Base-by-base conservation (phyloP, 371 early-diverging fungal genomes). In the Mycotypha africana region DNA sequence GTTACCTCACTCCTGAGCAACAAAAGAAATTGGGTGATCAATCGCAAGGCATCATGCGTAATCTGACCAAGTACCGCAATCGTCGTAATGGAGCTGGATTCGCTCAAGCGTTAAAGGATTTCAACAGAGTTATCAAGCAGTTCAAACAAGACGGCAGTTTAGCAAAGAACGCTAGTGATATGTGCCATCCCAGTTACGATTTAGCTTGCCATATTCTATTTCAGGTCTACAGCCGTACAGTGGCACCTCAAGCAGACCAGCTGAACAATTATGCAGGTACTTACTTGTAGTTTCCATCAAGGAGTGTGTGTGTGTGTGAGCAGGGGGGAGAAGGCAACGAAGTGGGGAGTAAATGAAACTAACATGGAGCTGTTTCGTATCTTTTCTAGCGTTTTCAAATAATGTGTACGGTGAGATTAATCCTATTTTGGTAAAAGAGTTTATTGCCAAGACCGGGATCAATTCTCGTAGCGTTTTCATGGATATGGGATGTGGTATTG, bases 331-430 rank as follows among this genome's bases (percentile, higher is more conserved):
- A n/a, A n/a, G n/a, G n/a, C n/a, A n/a, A n/a, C n/a, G n/a, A n/a
- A n/a, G n/a, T n/a, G n/a, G n/a, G n/a, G n/a, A n/a, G n/a, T n/a
- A n/a, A n/a, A n/a, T n/a, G n/a, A n/a, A n/a, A n/a, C n/a, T n/a
- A 28, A 28, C 28, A 28, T 8, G 28, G 11, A 28, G 5, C 11
- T 28, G 5, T 28, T 28, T 28, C 11, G 5, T 28, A 8, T 28
- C 11, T 28, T 28, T 28, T 28, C 11, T 51, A 73, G 92, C 89
- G 8, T 97, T 95, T 53, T 92, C 93, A 8, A 91, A 93, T 65
- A 85, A 89, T 57, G 96, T 95, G 9, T 97, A 97, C 67, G 98
- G 98, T 20, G 98, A 97, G 65, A 85, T 96, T 53, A 85, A 87
- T 45, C 82, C 84, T 14, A 73, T 75, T n/a, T 66, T 97, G 46